Evolutionary conservation across 2,329 filamentous ascomycete genomes (phyloP).

Genomic region (Penicillium freii): DNA sequence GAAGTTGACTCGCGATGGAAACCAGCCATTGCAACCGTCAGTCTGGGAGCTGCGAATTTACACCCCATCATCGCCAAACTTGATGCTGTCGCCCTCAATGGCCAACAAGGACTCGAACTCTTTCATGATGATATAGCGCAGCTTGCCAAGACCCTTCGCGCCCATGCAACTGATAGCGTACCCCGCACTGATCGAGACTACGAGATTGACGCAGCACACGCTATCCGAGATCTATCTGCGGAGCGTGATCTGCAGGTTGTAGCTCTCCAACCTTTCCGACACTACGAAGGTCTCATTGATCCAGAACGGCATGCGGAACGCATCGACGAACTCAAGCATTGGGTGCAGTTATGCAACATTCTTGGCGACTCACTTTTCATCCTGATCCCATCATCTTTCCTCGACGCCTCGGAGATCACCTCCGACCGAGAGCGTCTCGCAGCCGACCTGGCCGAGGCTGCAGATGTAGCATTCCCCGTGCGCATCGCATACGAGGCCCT

Average conservation of each 20-base stretch:
- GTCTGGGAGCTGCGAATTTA: constrained; percentile 18
- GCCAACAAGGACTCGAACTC: constrained; percentile 65
- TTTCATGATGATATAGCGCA: constrained; percentile 67
- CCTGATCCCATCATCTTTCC: constrained; percentile 26
- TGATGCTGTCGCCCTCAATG: constrained; percentile 31
- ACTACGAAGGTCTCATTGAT: constrained; percentile 60
- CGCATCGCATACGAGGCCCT: constrained; percentile 67
- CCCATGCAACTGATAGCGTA: constrained; percentile 23
- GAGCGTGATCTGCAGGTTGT: constrained; percentile 57
- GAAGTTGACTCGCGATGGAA: constrained; percentile 16
- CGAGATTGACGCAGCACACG: constrained; percentile 51
- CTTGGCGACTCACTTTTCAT: constrained; percentile 24
- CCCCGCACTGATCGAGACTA: constrained; percentile 54
- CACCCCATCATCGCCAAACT: constrained; percentile 30
- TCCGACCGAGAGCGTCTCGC: constrained; percentile 20
- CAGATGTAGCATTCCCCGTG: constrained; percentile 21
- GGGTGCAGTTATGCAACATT: constrained; percentile 17
- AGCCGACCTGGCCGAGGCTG: constrained; percentile 20
- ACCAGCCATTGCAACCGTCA: constrained; percentile 25
- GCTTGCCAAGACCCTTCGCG: constrained; percentile 53
- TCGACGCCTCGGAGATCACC: constrained; percentile 18
- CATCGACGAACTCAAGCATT: constrained; percentile 23
- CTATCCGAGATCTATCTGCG: constrained; percentile 54
- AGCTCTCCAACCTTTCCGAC: constrained; percentile 69
- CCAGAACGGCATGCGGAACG: constrained; percentile 14